Base-by-base conservation (phyloP, 2,329 filamentous ascomycete genomes). In the Periconia digitata region DNA sequence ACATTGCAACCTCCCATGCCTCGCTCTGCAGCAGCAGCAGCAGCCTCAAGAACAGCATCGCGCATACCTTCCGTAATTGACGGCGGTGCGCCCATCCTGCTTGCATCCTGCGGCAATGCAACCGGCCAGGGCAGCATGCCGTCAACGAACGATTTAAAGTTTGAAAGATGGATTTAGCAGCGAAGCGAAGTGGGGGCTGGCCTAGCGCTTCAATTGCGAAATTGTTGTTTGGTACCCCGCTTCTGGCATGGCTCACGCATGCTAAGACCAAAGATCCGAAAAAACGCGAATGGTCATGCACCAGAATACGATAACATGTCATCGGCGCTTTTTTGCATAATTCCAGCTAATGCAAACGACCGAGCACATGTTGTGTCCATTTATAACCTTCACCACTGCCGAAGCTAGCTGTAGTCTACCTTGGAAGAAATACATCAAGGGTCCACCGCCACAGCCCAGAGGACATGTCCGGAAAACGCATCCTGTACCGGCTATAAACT, bases 151-250 rank as follows among this genome's bases (percentile, higher is more conserved):
- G 27, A 32, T 43, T 46, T 49, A 52, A 39, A 34, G 46, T 53
- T 49, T 43, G 36, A 45, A n/a, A 43, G 23, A 46, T 44, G 50
- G 45, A 56, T 56, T 56, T 54, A 58, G 47, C 51, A 56, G 53
- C 35, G 45, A 53, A 52, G 53, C 53, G 44, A 52, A 40, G 39
- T 37, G 17, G 42, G 38, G 37, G 41, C 37, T 24, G 38, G 13
- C 27, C 35, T 34, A 7, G 16, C 20, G 43, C 16, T 18, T 35
- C 23, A n/a, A 17, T 13, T 13, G 15, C 13, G 20, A 20, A 12
- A 32, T 32, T 32, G 27, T 32, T 32, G 27, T 32, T 15, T 18
- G 32, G 34, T 38, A 37, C 34, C 34, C 41, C 41, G 41, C 41
- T 36, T 35, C 16, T 20, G 27, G 4, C 27, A 12, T 10, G 10